Conservation (phyloP, 495 filamentous ascomycete species). For the Hypoxylon fuscum region DNA sequence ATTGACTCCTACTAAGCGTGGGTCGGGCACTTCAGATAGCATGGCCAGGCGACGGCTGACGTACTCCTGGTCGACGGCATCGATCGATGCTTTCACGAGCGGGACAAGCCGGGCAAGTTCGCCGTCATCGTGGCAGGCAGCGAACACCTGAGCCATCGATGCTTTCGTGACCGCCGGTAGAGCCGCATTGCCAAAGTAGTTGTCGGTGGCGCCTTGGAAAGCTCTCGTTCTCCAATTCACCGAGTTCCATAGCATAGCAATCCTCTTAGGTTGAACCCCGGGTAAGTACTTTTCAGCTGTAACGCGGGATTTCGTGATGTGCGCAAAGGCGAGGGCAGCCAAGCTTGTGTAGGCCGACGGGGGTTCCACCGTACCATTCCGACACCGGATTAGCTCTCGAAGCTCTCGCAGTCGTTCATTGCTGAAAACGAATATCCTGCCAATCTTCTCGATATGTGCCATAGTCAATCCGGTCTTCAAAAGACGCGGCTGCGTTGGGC, state of each 20-base stretch:
- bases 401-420: slow-evolving; percentile 39
- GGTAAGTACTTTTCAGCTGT: slow-evolving; percentile 34
- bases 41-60: slow-evolving; percentile 42
- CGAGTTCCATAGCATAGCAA: slow-evolving; percentile 43
- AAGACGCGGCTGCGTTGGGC: slow-evolving; percentile 42
- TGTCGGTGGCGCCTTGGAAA: slow-evolving; percentile 41
- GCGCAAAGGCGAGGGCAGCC: slow-evolving; percentile 43
- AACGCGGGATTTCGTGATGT: slow-evolving; percentile 42
- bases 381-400: slow-evolving; percentile 29
- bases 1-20: slow-evolving; percentile 45
- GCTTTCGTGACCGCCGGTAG: slow-evolving; percentile 39
- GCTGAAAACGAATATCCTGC: slow-evolving; percentile 49
- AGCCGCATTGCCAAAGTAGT: slow-evolving; percentile 48
- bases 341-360: slow-evolving; percentile 47
- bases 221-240: slow-evolving; percentile 47
- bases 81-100: slow-evolving; percentile 39
- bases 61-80: slow-evolving; percentile 45
- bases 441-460: slow-evolving; percentile 39
- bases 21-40: slow-evolving; percentile 45
- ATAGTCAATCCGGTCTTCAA: slow-evolving; percentile 32
- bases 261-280: slow-evolving; percentile 23
- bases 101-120: slow-evolving; percentile 37
- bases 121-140: slow-evolving; percentile 32
- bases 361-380: slow-evolving; percentile 26
- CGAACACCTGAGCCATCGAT: slow-evolving; percentile 20